Evolutionary conservation across 352 stramenopile species (phyloP).

Genomic region (Globisporangium alternatum): DNA sequence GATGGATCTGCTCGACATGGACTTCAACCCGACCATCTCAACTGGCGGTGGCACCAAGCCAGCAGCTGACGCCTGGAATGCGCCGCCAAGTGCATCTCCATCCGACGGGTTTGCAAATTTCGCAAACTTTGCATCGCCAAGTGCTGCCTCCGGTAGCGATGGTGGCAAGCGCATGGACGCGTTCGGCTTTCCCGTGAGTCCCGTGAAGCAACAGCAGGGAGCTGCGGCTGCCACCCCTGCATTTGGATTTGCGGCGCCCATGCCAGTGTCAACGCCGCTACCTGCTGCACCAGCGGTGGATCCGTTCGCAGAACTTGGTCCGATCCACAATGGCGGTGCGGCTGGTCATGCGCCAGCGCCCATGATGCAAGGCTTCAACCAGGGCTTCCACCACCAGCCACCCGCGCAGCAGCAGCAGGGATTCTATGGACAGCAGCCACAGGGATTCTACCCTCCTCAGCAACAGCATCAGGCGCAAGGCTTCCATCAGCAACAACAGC

Average conservation of each 20-base stretch:
- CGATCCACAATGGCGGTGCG: background rate
- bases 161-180: constrained; percentile 37
- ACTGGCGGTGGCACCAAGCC: constrained; percentile 20
- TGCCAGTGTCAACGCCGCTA: constrained; percentile 6
- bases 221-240: background rate
- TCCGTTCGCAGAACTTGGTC: constrained; percentile 46
- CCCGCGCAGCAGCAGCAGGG: constrained; percentile 18
- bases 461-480: constrained; percentile 15
- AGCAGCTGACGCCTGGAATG: constrained; percentile 9
- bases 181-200: constrained; percentile 51
- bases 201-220: constrained; percentile 37
- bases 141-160: background rate
- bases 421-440: constrained; percentile 15
- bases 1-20: constrained; percentile 59
- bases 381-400: constrained; percentile 14
- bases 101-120: constrained; percentile 60
- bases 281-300: constrained; percentile 30
- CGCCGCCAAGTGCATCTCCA: constrained; percentile 14
- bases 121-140: constrained; percentile 52
- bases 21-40: constrained; percentile 63
- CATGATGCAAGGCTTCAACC: constrained; percentile 18
- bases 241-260: constrained; percentile 36
- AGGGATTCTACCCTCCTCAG: constrained; percentile 23
- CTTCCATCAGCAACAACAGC: constrained; percentile 27
- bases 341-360: background rate